Evolutionary conservation across 106 monocot genomes (phyloP), one percentile per base, ranked within the genome.

Genomic region (Narthecium ossifragum): DNA sequence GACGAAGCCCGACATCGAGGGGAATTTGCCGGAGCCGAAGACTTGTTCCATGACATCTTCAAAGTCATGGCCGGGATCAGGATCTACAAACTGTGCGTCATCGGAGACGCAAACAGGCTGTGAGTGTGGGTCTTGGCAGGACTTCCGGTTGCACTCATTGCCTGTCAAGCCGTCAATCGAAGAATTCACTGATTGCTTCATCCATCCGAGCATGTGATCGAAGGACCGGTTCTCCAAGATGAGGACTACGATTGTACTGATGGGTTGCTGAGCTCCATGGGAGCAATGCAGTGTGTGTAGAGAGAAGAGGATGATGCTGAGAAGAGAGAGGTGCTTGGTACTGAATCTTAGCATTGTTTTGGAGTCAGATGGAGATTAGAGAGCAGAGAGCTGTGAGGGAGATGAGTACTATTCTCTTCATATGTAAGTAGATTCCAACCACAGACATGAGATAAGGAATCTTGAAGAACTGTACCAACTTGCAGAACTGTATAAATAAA

Each of bases 121-220:
- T 11, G 83, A 58, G 6, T 65, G 47, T n/a, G 74, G 73, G 65
- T 70, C 52, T 1, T 24, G 6, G 29, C 77, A 62, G 59, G 74
- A 68, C 41, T 53, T 31, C 3, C 55, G 80, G 49, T 92, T 92
- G 72, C 87, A 92, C 25, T 92, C 84, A 2, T 30, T 13, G 29
- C 92, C 92, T 11, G 74, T 80, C 43, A 92, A 70, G 53, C 92
- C 87, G 55, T 92, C 63, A 62, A 92, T 75, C 28, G 63, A 33
- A 4, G 80, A 83, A 72, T 77, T 80, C 28, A 86, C 6, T 33
- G 79, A 62, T 1, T 48, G 34, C 73, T 81, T 87, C 87, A 92
- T 80, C 84, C 84, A 92, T 2, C 92, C 92, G 23, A 92, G 59
- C 83, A 92, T 87, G 78, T 92, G 92, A 74, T 92, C 92, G 72